Base-by-base conservation (phyloP, 805 yeast genomes). In the Saccharomycopsis sp. region DNA sequence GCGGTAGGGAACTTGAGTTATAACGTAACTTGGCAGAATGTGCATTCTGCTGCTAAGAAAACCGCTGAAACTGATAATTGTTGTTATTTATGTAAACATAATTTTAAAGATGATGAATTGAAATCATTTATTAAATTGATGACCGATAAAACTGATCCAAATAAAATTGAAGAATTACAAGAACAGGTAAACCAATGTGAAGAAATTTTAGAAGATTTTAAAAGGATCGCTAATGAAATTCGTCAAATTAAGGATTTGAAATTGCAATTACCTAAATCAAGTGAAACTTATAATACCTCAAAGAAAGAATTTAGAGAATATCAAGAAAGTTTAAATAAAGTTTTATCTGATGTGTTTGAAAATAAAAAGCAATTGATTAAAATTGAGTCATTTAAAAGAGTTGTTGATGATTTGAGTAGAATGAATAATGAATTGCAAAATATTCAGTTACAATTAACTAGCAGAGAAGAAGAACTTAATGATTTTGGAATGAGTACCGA, bases 31-130 rank as follows among this genome's bases (percentile, higher is more conserved):
- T 80, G 89, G 0, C 65, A 76, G 21, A 75, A 75, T 34, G 88
- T 81, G 61, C 87, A 85, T 55, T 61, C 69, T 19, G 75, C 75
- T 36, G 96, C 96, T 0, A 61, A 84, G 8, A 72, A 75, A 24
- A 60, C 73, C 33, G 93, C 95, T 0, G 63, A 75, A 22, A 55
- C 58, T 3, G 69, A 72, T 6, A 70, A 78, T 8, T 67, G 74
- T 39, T 90, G 97, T 60, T 64, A 80, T 35, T 64, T 89, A 36
- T 90, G 97, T 60, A 74, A 75, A 16, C 68, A 95, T 41, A 67
- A 71, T 9, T 84, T 88, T 61, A 73, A 72, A 13, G 66, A 40
- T 14, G 27, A 52, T 37, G 53, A 51, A 14, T 49, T 47, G 16
- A 35, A 48, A 3, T 48, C 34, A 27, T 45, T 60, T 35, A 48